phyloP scores from a whole-genome alignment of 257 asterid species.

The Solanum clarkiae region DNA sequence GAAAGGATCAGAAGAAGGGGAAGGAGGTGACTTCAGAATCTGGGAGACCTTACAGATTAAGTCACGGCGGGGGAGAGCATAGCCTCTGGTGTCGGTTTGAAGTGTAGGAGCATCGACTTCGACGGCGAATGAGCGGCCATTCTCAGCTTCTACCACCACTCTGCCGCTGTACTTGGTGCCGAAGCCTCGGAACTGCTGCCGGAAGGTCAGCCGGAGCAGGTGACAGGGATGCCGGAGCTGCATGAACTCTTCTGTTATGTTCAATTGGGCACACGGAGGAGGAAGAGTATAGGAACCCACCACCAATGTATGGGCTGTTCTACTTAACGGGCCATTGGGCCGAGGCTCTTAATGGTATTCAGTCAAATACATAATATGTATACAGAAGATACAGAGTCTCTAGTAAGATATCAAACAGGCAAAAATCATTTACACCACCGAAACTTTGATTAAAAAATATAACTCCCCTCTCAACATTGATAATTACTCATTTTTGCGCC shows the following conservation, averaged over 20 bases:
- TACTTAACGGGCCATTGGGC: background rate
- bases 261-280: background rate
- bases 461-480: no score
- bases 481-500: no score
- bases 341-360: background rate
- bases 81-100: slow-evolving; percentile 66
- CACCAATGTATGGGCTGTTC: background rate
- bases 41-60: slow-evolving; percentile 59
- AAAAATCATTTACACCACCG: no score
- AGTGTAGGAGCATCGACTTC: slow-evolving; percentile 44
- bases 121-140: slow-evolving; percentile 59
- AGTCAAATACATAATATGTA: no score
- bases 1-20: slow-evolving; percentile 45
- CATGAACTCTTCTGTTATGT: background rate
- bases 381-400: no score
- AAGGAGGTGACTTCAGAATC: slow-evolving; percentile 47
- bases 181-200: slow-evolving; percentile 27
- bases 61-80: slow-evolving; percentile 85
- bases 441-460: no score
- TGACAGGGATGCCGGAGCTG: background rate
- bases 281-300: background rate
- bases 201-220: slow-evolving; percentile 11
- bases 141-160: slow-evolving; percentile 36
- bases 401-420: no score
- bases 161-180: slow-evolving; percentile 83